Percentiles rank a stretch among this genome's conserved stretches.
These are phyloP conservation scores for Pleurotus djamor DNA, from an alignment of 768 basidiomycete genomes.

Conservation along the genomic window DNA sequence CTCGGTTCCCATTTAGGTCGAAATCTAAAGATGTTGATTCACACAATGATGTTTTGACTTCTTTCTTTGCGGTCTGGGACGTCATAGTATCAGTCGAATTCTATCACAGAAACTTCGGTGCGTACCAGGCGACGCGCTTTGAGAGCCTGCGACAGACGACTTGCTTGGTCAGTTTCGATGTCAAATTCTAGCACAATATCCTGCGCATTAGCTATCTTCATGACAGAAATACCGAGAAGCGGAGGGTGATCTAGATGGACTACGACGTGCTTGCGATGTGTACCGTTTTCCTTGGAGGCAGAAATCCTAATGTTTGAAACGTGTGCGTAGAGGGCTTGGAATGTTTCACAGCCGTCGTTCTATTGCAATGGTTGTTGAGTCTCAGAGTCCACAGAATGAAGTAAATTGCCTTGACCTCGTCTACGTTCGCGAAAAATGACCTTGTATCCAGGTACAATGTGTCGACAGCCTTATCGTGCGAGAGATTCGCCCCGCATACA, in stretches of 20 bases:
- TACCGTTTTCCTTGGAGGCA: slow-evolving; percentile 4
- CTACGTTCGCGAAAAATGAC: slow-evolving; percentile 50
- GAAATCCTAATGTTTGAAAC: slow-evolving; percentile 22
- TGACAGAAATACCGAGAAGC: slow-evolving; percentile 19
- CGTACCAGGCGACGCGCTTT: slow-evolving; percentile 47
- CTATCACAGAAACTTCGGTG: background rate
- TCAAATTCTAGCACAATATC: slow-evolving; percentile 31
- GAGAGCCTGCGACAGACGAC: slow-evolving; percentile 38
- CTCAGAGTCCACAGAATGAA: slow-evolving; percentile 5
- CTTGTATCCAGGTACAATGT: slow-evolving; percentile 51
- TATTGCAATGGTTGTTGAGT: slow-evolving; percentile 11
- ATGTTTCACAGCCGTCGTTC: slow-evolving; percentile 52
- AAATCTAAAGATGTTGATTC: slow-evolving; percentile 7
- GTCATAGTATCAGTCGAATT: background rate
- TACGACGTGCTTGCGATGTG: background rate
- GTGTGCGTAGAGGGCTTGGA: slow-evolving; percentile 40
- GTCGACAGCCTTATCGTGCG: slow-evolving; percentile 31
- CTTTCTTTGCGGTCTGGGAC: background rate
- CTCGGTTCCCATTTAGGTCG: background rate
- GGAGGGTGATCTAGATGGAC: slow-evolving; percentile 9
- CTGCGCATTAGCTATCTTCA: slow-evolving; percentile 15
- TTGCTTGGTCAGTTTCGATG: slow-evolving; percentile 27
- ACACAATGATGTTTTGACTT: slow-evolving; percentile 4
- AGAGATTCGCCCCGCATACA: slow-evolving; percentile 23
- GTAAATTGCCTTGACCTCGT: slow-evolving; percentile 23